These are phyloP conservation scores for Lachnellula subtilissima DNA, from an alignment of 2,329 filamentous ascomycete genomes.

Conservation along the genomic window DNA sequence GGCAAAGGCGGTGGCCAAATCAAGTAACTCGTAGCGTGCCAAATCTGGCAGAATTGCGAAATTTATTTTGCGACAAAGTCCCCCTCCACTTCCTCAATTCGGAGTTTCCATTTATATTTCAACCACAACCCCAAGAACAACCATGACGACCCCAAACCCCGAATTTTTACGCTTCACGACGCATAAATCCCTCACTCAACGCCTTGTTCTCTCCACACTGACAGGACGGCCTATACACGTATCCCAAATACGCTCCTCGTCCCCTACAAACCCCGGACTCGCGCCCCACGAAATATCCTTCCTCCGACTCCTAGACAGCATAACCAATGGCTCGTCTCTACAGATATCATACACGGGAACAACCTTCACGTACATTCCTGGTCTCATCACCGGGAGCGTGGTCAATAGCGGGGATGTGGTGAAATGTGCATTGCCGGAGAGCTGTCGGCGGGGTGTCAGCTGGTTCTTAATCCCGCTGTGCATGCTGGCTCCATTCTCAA, in stretches of 20 bases:
- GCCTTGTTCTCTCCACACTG: conserved; percentile 84
- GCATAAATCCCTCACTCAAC: conserved; percentile 75
- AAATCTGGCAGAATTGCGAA: conserved; percentile 9
- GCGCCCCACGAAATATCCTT: conserved; percentile 93
- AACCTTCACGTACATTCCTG: conserved; percentile 84
- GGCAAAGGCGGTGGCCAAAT: conserved; percentile 14
- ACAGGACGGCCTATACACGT: conserved; percentile 87
- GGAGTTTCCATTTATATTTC: neutral
- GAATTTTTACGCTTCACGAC: conserved; percentile 70
- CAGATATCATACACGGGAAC: conserved; percentile 97
- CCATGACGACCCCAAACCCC: conserved; percentile 30
- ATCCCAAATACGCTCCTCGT: conserved; percentile 85
- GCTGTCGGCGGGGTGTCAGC: conserved; percentile 74
- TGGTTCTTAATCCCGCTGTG: conserved; percentile 91
- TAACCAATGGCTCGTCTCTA: conserved; percentile 93
- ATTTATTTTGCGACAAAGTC: conserved; percentile 2
- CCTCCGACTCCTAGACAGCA: conserved; percentile 83
- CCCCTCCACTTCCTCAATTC: neutral
- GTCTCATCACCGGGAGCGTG: conserved; percentile 81
- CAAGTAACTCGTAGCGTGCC: neutral
- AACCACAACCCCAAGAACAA: conserved; percentile 4
- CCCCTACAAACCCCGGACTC: conserved; percentile 81
- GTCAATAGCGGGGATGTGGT: conserved; percentile 69
- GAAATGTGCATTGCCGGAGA: conserved; percentile 72
- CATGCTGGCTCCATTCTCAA: conserved; percentile 87